phyloP scores from a whole-genome alignment of 208 protist genomes.

The Acanthamoeba sp. region DNA sequence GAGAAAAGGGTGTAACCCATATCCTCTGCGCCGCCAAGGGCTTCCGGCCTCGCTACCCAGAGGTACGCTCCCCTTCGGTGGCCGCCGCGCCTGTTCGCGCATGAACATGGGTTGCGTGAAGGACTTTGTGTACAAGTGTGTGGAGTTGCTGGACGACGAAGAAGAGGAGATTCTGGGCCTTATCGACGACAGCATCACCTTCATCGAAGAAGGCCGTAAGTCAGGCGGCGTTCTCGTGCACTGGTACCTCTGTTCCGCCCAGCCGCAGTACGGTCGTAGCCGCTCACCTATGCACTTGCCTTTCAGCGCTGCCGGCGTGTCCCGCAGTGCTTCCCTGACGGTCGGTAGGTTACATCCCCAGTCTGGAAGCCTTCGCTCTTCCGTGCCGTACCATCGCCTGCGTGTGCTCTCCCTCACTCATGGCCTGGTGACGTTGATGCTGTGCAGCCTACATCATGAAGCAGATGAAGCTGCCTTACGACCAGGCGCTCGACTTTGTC shows the following conservation, averaged over 20 bases:
- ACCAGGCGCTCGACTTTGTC: constrained; percentile 8
- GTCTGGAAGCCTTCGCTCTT: too few species aligned
- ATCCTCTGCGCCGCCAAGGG: constrained; percentile 20
- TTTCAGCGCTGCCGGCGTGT: background rate
- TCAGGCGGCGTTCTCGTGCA: constrained; percentile 18
- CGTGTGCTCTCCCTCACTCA: too few species aligned
- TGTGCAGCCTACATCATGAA: constrained; percentile 35
- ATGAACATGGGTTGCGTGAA: background rate
- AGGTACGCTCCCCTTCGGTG: background rate
- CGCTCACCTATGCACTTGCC: background rate
- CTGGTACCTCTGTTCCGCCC: background rate
- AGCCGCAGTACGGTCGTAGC: background rate
- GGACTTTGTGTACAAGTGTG: constrained; percentile 31
- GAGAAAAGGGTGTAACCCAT: constrained; percentile 9
- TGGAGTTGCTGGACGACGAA: constrained; percentile 7
- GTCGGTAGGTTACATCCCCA: background rate
- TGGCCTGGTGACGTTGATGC: too few species aligned
- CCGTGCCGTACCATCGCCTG: too few species aligned
- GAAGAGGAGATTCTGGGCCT: constrained; percentile 10
- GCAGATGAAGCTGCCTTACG: constrained; percentile 21
- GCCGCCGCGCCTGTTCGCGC: too few species aligned
- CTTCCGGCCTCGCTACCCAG: background rate
- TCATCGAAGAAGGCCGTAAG: background rate
- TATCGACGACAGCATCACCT: background rate
- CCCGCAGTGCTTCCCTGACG: constrained; percentile 12